A percentile compares a stretch with the other conserved stretches of the same genome.
phyloP scores from a whole-genome alignment of 371 early-diverging fungal genomes.

The Thermomucor indicae-seudaticae region DNA sequence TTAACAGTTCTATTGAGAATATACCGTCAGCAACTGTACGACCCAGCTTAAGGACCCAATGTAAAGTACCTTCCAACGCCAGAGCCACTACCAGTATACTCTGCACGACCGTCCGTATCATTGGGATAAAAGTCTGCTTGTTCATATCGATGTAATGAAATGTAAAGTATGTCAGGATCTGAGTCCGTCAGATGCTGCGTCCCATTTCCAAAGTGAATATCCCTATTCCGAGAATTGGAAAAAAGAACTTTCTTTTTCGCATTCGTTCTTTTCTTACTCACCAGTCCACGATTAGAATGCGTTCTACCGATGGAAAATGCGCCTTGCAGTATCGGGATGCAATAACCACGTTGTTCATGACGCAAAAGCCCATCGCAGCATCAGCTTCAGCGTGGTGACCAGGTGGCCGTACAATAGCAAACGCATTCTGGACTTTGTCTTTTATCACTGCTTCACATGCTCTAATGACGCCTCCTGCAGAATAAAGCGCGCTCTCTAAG shows the following conservation, averaged over 20 bases:
- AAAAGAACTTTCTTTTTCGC: not conserved
- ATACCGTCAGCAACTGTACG: not conserved
- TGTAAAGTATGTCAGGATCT: conserved; percentile 76
- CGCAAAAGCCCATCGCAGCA: conserved; percentile 78
- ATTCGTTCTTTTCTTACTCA: conserved; percentile 15
- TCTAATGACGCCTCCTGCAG: conserved; percentile 76
- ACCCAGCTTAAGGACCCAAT: not conserved
- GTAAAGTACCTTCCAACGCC: conserved; percentile 60
- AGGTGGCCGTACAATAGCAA: conserved; percentile 86
- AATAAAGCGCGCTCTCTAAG: conserved; percentile 55
- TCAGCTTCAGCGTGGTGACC: conserved; percentile 89
- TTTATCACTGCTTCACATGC: conserved; percentile 64
- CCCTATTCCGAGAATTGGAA: conserved; percentile 46
- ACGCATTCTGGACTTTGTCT: conserved; percentile 66
- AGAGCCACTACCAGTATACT: conserved; percentile 53
- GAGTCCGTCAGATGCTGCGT: conserved; percentile 78
- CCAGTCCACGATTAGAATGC: conserved; percentile 88
- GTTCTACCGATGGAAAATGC: conserved; percentile 29
- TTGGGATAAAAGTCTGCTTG: conserved; percentile 76
- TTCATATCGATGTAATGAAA: conserved; percentile 86
- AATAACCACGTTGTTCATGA: conserved; percentile 86
- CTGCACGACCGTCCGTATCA: conserved; percentile 46
- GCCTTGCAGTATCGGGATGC: conserved; percentile 60
- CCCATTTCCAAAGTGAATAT: conserved; percentile 95
- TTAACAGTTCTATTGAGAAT: conserved; percentile 67